These are phyloP conservation scores for Calocybe cyanea DNA, from an alignment of 768 basidiomycete genomes.

Conservation along the genomic window DNA sequence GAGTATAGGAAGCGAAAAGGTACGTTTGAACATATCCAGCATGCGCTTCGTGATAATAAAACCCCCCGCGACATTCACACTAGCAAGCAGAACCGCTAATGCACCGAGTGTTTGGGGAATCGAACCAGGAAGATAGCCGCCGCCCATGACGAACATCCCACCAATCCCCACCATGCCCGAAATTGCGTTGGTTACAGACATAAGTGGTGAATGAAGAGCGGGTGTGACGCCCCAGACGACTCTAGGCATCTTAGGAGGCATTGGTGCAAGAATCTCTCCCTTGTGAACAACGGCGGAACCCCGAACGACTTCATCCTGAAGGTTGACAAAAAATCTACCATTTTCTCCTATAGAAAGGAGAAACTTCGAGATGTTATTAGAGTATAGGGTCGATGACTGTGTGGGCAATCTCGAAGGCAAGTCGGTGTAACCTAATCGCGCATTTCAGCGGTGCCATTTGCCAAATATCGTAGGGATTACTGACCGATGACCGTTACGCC, in stretches of 20 bases:
- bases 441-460: constrained; percentile 1
- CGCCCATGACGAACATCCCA: constrained; percentile 89
- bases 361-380: constrained; percentile 90
- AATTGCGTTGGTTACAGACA: constrained; percentile 89
- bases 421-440: constrained; percentile 69
- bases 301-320: constrained; percentile 81
- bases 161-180: constrained; percentile 62
- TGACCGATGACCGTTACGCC: constrained; percentile 84
- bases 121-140: constrained; percentile 78
- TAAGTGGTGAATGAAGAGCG: constrained; percentile 83
- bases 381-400: constrained; percentile 85
- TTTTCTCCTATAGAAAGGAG: constrained; percentile 73
- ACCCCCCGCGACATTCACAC: constrained; percentile 85
- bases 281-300: constrained; percentile 74
- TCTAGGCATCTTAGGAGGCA: constrained; percentile 67
- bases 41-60: constrained; percentile 90
- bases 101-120: constrained; percentile 79
- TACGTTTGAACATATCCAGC: constrained; percentile 91
- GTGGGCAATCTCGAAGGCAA: constrained; percentile 86
- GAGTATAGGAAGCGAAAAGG: constrained; percentile 18
- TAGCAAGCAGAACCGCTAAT: constrained; percentile 79
- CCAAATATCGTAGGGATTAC: constrained; percentile 7
- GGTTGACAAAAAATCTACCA: constrained; percentile 59
- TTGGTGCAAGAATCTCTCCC: constrained; percentile 62
- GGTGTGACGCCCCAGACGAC: constrained; percentile 90